A percentile compares a stretch with the other conserved stretches of the same genome.
Evolutionary conservation across 176 grass and related monocot species (phyloP).

Genomic region (Oryza glaberrima): DNA sequence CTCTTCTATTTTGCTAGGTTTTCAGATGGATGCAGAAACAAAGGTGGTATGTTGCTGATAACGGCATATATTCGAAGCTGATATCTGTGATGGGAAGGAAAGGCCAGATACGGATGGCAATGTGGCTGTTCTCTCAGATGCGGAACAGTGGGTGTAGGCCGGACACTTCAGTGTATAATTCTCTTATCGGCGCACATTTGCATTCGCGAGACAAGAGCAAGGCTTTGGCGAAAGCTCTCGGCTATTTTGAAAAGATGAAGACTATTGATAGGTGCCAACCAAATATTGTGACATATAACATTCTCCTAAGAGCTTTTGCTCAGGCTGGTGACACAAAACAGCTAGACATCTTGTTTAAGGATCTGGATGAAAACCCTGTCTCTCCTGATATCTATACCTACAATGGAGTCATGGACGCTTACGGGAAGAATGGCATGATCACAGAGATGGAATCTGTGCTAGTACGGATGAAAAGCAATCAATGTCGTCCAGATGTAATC

Average conservation of each 20-base stretch:
- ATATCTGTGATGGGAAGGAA: constrained; percentile 98
- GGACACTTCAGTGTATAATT: constrained; percentile 87
- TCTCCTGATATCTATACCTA: constrained; percentile 82
- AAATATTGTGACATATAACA: constrained; percentile 90
- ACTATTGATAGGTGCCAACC: constrained; percentile 79
- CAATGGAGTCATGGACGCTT: constrained; percentile 83
- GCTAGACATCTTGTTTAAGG: constrained; percentile 85
- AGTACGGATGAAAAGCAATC: constrained; percentile 77
- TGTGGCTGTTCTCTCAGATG: constrained; percentile 98
- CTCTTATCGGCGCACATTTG: constrained; percentile 78
- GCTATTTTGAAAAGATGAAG: constrained; percentile 99
- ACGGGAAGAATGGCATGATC: constrained; percentile 91
- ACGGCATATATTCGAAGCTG: constrained; percentile 90
- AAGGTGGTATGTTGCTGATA: constrained; percentile 90
- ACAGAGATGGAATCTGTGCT: constrained; percentile 91
- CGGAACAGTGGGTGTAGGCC: constrained; percentile 81
- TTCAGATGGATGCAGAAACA: constrained; percentile 99
- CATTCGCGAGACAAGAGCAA: constrained; percentile 87
- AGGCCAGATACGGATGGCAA: constrained; percentile 92
- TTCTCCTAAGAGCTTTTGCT: constrained; percentile 89
- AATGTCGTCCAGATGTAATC: constrained; percentile 85
- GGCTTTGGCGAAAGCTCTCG: constrained; percentile 73
- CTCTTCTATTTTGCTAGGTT: constrained; percentile 52
- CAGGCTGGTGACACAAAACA: constrained; percentile 73
- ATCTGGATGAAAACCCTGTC: constrained; percentile 73